A percentile compares a stretch with the other conserved stretches of the same genome.
phyloP scores from a whole-genome alignment of 169 alveolate species.

The Eimeria praecox region DNA sequence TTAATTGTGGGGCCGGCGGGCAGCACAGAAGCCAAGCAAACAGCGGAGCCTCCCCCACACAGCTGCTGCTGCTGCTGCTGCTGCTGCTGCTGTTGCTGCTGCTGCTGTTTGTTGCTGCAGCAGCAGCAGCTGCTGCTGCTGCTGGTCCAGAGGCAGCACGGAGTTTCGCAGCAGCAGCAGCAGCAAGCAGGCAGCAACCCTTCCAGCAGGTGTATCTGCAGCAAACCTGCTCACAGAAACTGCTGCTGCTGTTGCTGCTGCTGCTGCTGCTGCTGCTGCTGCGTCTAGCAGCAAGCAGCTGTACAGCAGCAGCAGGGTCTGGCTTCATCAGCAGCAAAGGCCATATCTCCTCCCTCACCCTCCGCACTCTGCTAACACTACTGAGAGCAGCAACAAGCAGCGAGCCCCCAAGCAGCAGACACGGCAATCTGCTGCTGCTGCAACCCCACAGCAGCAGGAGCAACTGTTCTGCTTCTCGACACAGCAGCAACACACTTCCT shows the following conservation, averaged over 20 bases:
- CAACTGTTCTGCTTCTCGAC: conserved; percentile 62
- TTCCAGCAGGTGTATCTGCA: conserved; percentile 6
- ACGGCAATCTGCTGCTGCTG: conserved; percentile 44
- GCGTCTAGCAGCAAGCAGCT: conserved; percentile 3
- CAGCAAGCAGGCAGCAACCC: conserved; percentile 37
- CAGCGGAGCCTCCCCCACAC: conserved; percentile 29
- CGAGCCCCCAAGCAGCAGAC: conserved; percentile 43
- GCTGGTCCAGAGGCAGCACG: conserved; percentile 1
- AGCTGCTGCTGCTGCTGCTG: conserved; percentile 33
- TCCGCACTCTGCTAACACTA: conserved; percentile 48
- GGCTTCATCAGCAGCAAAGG: conserved; percentile 46
- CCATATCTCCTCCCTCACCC: conserved; percentile 15
- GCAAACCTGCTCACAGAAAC: background rate
- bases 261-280: conserved; percentile 7
- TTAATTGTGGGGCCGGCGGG: conserved; percentile 9
- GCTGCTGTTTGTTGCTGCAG: no score
- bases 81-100: conserved; percentile 57
- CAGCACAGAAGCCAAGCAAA: conserved; percentile 36
- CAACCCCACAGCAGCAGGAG: conserved; percentile 66
- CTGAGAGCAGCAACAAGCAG: conserved; percentile 19
- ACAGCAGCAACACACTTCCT: conserved; percentile 50
- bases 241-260: conserved; percentile 38
- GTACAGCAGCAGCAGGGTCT: conserved; percentile 3
- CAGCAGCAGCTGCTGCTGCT: conserved; percentile 36
- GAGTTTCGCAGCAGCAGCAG: background rate